A percentile compares a stretch with the other conserved stretches of the same genome.
These are phyloP conservation scores for Metarhizium rileyi DNA, from an alignment of 2,329 filamentous ascomycete genomes.

Conservation along the genomic window DNA sequence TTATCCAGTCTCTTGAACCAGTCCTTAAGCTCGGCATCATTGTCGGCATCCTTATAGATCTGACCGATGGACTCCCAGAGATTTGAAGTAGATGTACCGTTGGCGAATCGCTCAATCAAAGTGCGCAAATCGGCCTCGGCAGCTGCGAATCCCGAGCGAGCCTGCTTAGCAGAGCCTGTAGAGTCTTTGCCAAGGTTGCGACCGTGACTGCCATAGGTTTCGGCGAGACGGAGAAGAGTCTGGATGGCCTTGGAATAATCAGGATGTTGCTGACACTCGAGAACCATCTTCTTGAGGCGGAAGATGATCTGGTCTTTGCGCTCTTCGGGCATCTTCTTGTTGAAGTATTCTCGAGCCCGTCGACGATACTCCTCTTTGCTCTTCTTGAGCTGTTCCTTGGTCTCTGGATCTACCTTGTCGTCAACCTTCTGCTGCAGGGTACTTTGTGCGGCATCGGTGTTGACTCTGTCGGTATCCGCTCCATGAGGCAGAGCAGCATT, in stretches of 20 bases:
- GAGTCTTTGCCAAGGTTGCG: slow-evolving; percentile 54
- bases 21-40: slow-evolving; percentile 72
- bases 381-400: slow-evolving; percentile 37
- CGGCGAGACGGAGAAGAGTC: slow-evolving; percentile 73
- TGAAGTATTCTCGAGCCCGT: slow-evolving; percentile 62
- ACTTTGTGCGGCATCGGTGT: slow-evolving; percentile 26
- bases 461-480: slow-evolving; percentile 37
- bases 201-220: slow-evolving; percentile 72
- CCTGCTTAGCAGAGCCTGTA: slow-evolving; percentile 60
- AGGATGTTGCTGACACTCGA: slow-evolving; percentile 90
- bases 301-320: slow-evolving; percentile 86
- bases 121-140: slow-evolving; percentile 72
- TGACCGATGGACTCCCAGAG: slow-evolving; percentile 75
- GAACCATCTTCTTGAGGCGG: slow-evolving; percentile 92
- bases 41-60: slow-evolving; percentile 80
- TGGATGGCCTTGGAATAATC: slow-evolving; percentile 91
- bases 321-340: slow-evolving; percentile 82
- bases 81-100: slow-evolving; percentile 81
- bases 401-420: slow-evolving; percentile 57
- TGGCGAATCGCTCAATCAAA: slow-evolving; percentile 90
- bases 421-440: slow-evolving; percentile 39
- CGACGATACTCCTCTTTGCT: slow-evolving; percentile 33
- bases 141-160: slow-evolving; percentile 54
- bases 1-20: slow-evolving; percentile 78
- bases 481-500: slow-evolving; percentile 43